phyloP scores from a whole-genome alignment of 306 rosid genomes.

The Echinosophora koreensis region DNA sequence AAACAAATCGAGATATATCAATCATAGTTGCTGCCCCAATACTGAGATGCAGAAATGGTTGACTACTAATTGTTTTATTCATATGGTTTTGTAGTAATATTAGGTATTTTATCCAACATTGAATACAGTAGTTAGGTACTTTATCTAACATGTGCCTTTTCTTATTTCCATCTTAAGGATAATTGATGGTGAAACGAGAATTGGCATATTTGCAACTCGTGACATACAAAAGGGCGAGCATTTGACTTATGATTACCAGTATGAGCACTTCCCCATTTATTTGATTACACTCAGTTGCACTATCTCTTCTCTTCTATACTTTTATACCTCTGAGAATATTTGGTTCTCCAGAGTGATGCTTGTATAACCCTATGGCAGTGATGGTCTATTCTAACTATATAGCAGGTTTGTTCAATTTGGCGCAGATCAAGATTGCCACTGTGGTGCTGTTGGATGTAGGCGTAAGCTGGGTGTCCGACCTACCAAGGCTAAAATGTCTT shows the following conservation, averaged over 20 bases:
- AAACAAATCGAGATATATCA: conserved; percentile 95
- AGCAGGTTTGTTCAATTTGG: conserved; percentile 99
- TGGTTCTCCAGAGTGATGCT: conserved; percentile 19
- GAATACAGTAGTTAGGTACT: neutral
- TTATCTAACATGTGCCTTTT: conserved; percentile 43
- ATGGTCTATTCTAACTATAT: conserved; percentile 62
- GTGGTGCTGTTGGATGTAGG: conserved; percentile 88
- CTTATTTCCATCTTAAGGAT: conserved; percentile 65
- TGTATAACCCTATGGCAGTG: neutral
- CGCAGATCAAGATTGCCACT: conserved; percentile 99
- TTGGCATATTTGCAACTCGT: conserved; percentile 85
- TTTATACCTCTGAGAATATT: conserved; percentile 8
- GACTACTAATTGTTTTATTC: conserved; percentile 46
- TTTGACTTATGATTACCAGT: conserved; percentile 97
- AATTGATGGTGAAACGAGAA: conserved; percentile 92
- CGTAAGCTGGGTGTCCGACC: conserved; percentile 89
- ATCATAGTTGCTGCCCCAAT: conserved; percentile 97
- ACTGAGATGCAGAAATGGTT: conserved; percentile 99
- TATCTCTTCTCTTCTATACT: conserved; percentile 4
- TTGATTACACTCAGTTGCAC: conserved; percentile 38
- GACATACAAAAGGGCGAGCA: conserved; percentile 87
- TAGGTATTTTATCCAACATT: conserved; percentile 27
- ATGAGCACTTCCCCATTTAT: conserved; percentile 55
- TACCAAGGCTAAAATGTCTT: conserved; percentile 79
- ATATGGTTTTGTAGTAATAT: conserved; percentile 31